Evolutionary conservation across 371 early-diverging fungal genomes (phyloP), one percentile per base, ranked within the genome.

Genomic region (Catenaria anguillulae): DNA sequence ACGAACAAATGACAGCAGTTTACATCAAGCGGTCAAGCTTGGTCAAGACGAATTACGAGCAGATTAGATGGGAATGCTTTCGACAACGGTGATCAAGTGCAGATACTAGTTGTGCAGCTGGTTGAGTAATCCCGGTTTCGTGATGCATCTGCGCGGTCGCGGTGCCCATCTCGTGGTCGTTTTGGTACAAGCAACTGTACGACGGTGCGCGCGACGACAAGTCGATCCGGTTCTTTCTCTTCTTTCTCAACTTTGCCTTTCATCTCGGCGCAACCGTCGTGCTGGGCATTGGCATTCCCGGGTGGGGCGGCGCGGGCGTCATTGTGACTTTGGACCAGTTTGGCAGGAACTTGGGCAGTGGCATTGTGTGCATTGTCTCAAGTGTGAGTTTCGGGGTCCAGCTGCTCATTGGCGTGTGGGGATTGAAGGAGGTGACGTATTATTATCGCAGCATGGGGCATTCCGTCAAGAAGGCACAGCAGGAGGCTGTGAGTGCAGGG

Each of bases 381-480:
- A 33, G 58, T 4, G 64, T 60, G 15, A 26, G 60, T 6, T 55
- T 64, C 43, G 66, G 63, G 31, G 60, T 64, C 37, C 60, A 69
- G 33, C 61, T 64, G 23, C 52, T 69, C n/a, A 60, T 60, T 10
- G 69, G 69, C 10, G 8, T 69, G 3, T 69, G 69, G 69, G 63
- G 63, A 33, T n/a, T 69, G 26, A 69, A 69, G 54, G 63, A 64
- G 10, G 68, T 68, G 46, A 23, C 48, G 34, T 37, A 15, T 2
- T 68, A 68, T 64, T 68, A 66, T 61, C 60, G 61, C 21, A 60
- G 65, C 13, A 66, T 58, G 33, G 69, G 69, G 19, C 56, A 66
- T 62, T 66, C 66, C 34, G 56, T 66, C 10, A 61, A 66, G 36
- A 48, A 64, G 37, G 69, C 66, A 19, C 62, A 64, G 45, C 56